phyloP scores from a whole-genome alignment of 1,284 basidiomycete species.

The Sanghuangporus baumii region DNA sequence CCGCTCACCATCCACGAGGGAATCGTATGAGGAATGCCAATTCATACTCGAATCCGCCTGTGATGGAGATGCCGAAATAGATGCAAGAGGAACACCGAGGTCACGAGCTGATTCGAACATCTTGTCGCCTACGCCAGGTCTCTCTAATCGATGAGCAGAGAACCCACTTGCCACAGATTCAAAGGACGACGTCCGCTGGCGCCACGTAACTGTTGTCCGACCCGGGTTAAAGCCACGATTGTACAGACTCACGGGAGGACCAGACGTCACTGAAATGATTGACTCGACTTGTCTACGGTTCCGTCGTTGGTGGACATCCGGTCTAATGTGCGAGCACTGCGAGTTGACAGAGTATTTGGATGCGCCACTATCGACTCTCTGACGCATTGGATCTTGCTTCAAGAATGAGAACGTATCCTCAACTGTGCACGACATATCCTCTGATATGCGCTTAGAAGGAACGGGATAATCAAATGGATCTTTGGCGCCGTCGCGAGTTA shows the following conservation, averaged over 20 bases:
- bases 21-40: constrained; percentile 48
- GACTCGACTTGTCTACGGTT: constrained; percentile 39
- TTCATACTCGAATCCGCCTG: constrained; percentile 35
- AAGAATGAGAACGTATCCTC: constrained; percentile 73
- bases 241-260: constrained; percentile 66
- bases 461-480: constrained; percentile 76
- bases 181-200: constrained; percentile 51
- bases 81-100: constrained; percentile 49
- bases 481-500: constrained; percentile 53
- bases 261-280: constrained; percentile 42
- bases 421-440: constrained; percentile 48
- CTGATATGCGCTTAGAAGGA: constrained; percentile 49
- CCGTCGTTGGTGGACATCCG: constrained; percentile 27
- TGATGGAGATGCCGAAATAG: constrained; percentile 66
- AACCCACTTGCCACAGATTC: constrained; percentile 66
- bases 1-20: constrained; percentile 48
- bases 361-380: constrained; percentile 66
- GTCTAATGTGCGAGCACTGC: constrained; percentile 30
- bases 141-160: constrained; percentile 49
- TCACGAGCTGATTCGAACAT: constrained; percentile 73
- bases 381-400: constrained; percentile 35
- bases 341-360: constrained; percentile 65
- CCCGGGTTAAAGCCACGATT: constrained; percentile 60
- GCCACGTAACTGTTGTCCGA: constrained; percentile 57
- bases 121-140: constrained; percentile 81